These are phyloP conservation scores for Starmerella asiatica DNA, from an alignment of 805 yeast genomes.

Conservation along the genomic window DNA sequence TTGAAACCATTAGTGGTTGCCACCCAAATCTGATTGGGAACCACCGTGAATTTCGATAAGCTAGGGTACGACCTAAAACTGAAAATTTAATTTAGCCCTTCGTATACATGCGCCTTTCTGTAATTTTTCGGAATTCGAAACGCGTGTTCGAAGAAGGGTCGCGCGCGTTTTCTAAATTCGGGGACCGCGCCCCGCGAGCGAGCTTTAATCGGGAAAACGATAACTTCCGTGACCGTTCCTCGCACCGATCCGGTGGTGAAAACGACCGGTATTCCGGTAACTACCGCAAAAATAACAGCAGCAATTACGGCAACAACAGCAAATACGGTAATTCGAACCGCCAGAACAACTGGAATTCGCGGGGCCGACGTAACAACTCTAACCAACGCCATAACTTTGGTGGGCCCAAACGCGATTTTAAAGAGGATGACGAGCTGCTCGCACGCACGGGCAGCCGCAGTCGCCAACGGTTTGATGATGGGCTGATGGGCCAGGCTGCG, in stretches of 20 bases:
- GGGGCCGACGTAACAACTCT: neutral
- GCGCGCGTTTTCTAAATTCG: too few species aligned
- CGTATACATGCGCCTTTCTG: neutral
- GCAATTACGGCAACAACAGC: neutral
- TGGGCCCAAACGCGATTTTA: neutral
- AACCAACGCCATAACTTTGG: neutral
- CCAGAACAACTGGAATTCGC: neutral
- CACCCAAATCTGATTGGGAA: too few species aligned
- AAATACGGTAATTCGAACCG: neutral
- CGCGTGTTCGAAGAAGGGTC: neutral
- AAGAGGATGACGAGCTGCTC: slow-evolving; percentile 9
- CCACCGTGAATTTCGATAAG: too few species aligned
- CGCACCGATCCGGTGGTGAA: neutral
- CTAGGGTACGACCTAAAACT: too few species aligned
- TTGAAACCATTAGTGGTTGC: too few species aligned
- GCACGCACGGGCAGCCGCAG: slow-evolving; percentile 12
- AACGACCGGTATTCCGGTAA: neutral
- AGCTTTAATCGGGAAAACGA: too few species aligned
- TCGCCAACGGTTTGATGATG: slow-evolving; percentile 18
- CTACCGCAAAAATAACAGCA: neutral
- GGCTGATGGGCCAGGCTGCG: slow-evolving; percentile 23
- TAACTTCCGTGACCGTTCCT: too few species aligned
- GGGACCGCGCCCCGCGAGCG: too few species aligned
- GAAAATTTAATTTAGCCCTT: too few species aligned
- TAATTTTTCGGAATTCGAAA: neutral